A percentile compares a stretch with the other conserved stretches of the same genome.
These are phyloP conservation scores for Nemania bipapillata DNA, from an alignment of 2,329 filamentous ascomycete genomes.

Conservation along the genomic window DNA sequence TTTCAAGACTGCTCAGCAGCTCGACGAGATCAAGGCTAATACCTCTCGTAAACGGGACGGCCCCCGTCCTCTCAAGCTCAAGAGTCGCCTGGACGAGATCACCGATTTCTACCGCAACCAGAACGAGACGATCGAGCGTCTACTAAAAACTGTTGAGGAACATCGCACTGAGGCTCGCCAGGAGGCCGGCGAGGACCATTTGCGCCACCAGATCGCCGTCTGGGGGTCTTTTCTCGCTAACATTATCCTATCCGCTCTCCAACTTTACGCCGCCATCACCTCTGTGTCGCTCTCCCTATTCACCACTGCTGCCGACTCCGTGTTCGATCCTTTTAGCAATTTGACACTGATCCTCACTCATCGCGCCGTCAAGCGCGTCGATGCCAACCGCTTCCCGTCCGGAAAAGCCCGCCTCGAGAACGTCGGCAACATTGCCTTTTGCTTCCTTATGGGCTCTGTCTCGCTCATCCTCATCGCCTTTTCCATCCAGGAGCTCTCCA, in stretches of 20 bases:
- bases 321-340: slow-evolving; percentile 93
- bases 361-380: slow-evolving; percentile 87
- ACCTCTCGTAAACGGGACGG: slow-evolving; percentile 76
- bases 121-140: slow-evolving; percentile 90
- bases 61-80: slow-evolving; percentile 34
- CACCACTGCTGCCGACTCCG: slow-evolving; percentile 94
- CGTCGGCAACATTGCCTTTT: slow-evolving; percentile 94
- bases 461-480: slow-evolving; percentile 93
- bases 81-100: slow-evolving; percentile 64
- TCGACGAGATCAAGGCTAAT: slow-evolving; percentile 82
- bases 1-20: slow-evolving; percentile 80
- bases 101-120: slow-evolving; percentile 88
- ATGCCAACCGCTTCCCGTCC: slow-evolving; percentile 85
- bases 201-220: slow-evolving; percentile 75
- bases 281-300: slow-evolving; percentile 95
- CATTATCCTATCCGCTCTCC: slow-evolving; percentile 78
- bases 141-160: slow-evolving; percentile 92
- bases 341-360: slow-evolving; percentile 86
- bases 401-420: slow-evolving; percentile 96
- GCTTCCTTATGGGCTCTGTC: slow-evolving; percentile 93
- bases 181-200: slow-evolving; percentile 80
- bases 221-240: slow-evolving; percentile 82
- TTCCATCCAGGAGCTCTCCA: slow-evolving; percentile 75
- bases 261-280: slow-evolving; percentile 87
- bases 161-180: slow-evolving; percentile 84